Evolutionary conservation across 768 basidiomycete species (phyloP).

Genomic region (Serendipita indica): DNA sequence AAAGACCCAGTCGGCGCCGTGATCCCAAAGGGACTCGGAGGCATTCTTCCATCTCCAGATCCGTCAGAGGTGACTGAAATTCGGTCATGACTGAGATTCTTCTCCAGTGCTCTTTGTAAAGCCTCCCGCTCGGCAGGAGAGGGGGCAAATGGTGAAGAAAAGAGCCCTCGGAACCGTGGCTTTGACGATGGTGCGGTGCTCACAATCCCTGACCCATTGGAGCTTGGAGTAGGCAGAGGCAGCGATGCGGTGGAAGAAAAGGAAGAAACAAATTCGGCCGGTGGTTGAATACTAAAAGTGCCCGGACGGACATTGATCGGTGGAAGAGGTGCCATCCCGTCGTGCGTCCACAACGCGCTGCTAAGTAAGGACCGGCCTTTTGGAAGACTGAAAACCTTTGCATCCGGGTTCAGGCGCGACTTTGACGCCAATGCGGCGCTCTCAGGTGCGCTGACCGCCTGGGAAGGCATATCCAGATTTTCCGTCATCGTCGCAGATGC

Average conservation of each 20-base stretch:
- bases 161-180: conserved; percentile 15
- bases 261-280: conserved; percentile 17
- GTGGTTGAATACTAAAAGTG: conserved; percentile 44
- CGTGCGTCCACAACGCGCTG: neutral
- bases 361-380: conserved; percentile 8
- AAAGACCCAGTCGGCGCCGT: neutral
- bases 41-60: conserved; percentile 24
- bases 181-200: neutral
- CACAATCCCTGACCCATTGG: neutral
- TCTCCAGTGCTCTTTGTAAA: conserved; percentile 54
- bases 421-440: conserved; percentile 7
- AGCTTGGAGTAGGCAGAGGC: conserved; percentile 14
- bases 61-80: conserved; percentile 8
- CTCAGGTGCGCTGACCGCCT: conserved; percentile 3
- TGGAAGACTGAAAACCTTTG: conserved; percentile 57
- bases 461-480: neutral
- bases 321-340: neutral
- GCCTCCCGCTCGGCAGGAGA: conserved; percentile 79
- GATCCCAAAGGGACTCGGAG: neutral
- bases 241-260: conserved; percentile 13
- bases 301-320: conserved; percentile 18
- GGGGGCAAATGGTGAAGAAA: conserved; percentile 57
- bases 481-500: neutral
- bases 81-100: conserved; percentile 5
- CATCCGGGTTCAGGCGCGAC: conserved; percentile 69